Evolutionary conservation across 129 eudicot species (phyloP).

Genomic region (Ambrosia artemisiifolia): DNA sequence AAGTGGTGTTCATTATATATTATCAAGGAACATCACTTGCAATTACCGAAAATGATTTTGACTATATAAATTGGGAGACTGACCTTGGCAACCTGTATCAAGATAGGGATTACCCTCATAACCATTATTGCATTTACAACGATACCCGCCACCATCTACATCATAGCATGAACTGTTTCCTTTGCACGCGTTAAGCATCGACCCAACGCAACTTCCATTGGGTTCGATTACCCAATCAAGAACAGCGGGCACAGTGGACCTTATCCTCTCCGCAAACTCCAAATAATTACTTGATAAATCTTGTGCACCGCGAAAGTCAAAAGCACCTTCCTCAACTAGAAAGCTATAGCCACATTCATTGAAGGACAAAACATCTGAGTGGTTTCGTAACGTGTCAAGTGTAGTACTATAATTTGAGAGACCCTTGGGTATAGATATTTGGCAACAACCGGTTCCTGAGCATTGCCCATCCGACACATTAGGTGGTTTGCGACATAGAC

Average conservation of each 20-base stretch:
- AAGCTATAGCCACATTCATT: constrained; percentile 4
- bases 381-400: background rate
- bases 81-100: constrained; percentile 28
- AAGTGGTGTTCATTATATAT: too few species aligned
- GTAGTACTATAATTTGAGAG: background rate
- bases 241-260: background rate
- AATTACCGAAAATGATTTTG: too few species aligned
- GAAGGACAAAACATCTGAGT: background rate
- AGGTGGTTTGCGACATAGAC: background rate
- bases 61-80: background rate
- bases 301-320: background rate
- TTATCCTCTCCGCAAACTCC: background rate
- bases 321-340: background rate
- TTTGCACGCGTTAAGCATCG: too few species aligned
- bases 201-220: background rate
- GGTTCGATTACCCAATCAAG: background rate
- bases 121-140: background rate
- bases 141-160: background rate
- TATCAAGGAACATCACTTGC: too few species aligned
- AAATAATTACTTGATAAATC: background rate
- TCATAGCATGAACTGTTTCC: background rate
- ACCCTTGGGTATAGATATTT: constrained; percentile 11
- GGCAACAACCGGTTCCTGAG: background rate
- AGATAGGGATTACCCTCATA: background rate
- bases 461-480: background rate